Evolutionary conservation across 441 rosid genomes (phyloP).

Genomic region (Adansonia grandidieri): DNA sequence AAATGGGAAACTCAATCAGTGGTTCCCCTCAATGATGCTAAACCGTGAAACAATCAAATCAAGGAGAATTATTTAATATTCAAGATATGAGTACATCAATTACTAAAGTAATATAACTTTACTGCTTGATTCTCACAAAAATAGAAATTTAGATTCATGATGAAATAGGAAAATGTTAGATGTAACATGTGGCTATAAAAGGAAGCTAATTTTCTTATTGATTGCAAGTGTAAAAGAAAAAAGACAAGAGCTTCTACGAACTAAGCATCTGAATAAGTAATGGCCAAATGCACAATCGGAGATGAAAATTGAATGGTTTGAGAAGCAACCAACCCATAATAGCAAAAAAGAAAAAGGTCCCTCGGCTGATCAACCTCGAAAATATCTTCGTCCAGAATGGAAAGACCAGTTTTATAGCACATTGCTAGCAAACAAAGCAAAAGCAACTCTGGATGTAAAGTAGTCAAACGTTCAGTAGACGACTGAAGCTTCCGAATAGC

Average conservation of each 20-base stretch:
- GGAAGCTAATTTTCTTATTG: neutral
- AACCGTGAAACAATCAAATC: slow-evolving; percentile 17
- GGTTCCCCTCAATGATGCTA: slow-evolving; percentile 15
- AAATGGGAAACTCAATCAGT: slow-evolving; percentile 30
- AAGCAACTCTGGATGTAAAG: slow-evolving; percentile 91
- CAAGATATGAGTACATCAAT: neutral
- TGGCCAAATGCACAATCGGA: neutral
- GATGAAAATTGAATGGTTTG: slow-evolving; percentile 5
- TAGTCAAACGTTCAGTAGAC: slow-evolving; percentile 74
- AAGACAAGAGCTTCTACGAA: neutral
- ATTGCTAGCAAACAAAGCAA: slow-evolving; percentile 79
- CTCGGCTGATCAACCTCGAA: slow-evolving; percentile 89
- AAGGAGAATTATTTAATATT: slow-evolving; percentile 3
- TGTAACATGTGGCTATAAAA: neutral
- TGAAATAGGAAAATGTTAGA: neutral
- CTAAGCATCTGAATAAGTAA: neutral
- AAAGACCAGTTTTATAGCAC: slow-evolving; percentile 75
- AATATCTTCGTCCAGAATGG: slow-evolving; percentile 80
- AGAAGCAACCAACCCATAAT: slow-evolving; percentile 76
- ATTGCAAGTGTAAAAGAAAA: neutral
- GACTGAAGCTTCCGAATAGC: slow-evolving; percentile 76
- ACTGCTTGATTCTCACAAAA: neutral
- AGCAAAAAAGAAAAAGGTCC: slow-evolving; percentile 86
- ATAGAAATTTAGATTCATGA: neutral
- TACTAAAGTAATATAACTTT: neutral